A percentile compares a stretch with the other conserved stretches of the same genome.
phyloP scores from a whole-genome alignment of 208 protist genomes.

The Trypanosomatidae sp. region DNA sequence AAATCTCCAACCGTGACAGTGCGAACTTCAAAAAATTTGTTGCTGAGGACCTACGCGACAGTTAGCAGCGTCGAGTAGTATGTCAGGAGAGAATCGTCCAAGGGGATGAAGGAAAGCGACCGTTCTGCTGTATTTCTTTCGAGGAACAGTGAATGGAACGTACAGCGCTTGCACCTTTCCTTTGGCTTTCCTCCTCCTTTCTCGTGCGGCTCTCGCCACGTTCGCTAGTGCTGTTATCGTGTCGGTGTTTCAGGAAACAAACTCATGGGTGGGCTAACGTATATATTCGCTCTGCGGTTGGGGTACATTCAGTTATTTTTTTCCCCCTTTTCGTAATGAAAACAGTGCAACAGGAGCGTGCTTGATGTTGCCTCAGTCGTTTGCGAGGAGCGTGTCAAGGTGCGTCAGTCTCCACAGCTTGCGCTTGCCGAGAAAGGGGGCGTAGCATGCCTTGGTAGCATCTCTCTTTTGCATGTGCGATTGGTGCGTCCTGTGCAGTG shows the following conservation, averaged over 20 bases:
- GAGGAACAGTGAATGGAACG: neutral
- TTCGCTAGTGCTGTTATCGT: neutral
- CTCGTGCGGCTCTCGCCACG: neutral
- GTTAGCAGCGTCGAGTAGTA: neutral
- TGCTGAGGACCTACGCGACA: conserved; percentile 45
- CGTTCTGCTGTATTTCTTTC: neutral
- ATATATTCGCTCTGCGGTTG: neutral
- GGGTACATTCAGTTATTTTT: neutral
- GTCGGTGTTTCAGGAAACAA: neutral
- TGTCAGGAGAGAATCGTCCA: neutral
- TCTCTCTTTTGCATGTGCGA: neutral
- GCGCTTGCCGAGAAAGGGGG: neutral
- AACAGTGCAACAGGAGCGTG: neutral
- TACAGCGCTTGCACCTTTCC: neutral
- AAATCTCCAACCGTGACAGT: conserved; percentile 81
- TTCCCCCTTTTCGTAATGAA: neutral
- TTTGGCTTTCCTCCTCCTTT: too few relatives aligned
- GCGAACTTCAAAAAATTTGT: conserved; percentile 81
- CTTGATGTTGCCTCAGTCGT: neutral
- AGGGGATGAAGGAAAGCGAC: neutral
- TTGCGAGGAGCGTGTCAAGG: neutral
- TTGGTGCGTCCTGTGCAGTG: neutral
- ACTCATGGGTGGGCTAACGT: neutral
- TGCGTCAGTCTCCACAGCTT: neutral
- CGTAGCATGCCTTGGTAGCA: neutral